Conservation (phyloP, 108 stramenopile species). For the Nitzschia sp. region DNA sequence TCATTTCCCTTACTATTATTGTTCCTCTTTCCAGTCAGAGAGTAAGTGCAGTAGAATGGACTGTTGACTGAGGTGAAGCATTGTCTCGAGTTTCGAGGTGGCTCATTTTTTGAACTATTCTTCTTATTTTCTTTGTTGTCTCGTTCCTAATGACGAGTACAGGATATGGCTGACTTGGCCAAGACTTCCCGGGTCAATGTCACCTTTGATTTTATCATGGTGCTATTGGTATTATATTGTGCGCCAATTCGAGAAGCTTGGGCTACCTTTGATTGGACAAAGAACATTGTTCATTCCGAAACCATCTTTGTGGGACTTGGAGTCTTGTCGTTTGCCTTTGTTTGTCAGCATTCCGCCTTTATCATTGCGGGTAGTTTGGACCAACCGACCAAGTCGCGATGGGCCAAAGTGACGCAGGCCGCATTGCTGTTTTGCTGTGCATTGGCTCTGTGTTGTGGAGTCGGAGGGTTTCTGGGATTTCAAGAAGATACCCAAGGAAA, state of each 20-base stretch:
- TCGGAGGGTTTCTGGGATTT: constrained; percentile 72
- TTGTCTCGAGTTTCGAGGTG: background rate
- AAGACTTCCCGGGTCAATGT: constrained; percentile 71
- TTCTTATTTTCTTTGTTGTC: background rate
- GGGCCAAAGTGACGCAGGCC: constrained; percentile 57
- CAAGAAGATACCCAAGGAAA: constrained; percentile 61
- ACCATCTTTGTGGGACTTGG: constrained; percentile 84
- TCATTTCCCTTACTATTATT: constrained; percentile 61
- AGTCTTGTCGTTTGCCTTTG: constrained; percentile 85
- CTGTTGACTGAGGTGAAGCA: background rate
- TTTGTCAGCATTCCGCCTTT: constrained; percentile 79
- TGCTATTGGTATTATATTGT: constrained; percentile 47
- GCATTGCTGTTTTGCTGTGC: constrained; percentile 50
- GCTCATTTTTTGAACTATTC: background rate
- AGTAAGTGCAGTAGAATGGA: constrained; percentile 23
- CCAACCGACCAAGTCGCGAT: constrained; percentile 66
- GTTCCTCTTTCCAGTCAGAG: constrained; percentile 72
- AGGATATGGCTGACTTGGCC: constrained; percentile 85
- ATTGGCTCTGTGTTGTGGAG: constrained; percentile 52
- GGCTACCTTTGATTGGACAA: constrained; percentile 26
- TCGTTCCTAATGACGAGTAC: constrained; percentile 6
- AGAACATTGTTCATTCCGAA: constrained; percentile 35
- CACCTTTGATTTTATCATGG: constrained; percentile 56
- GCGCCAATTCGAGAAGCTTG: constrained; percentile 23
- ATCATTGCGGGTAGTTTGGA: constrained; percentile 82